These are phyloP conservation scores for Starmerella scarabaei DNA, from an alignment of 805 yeast species.

Conservation along the genomic window DNA sequence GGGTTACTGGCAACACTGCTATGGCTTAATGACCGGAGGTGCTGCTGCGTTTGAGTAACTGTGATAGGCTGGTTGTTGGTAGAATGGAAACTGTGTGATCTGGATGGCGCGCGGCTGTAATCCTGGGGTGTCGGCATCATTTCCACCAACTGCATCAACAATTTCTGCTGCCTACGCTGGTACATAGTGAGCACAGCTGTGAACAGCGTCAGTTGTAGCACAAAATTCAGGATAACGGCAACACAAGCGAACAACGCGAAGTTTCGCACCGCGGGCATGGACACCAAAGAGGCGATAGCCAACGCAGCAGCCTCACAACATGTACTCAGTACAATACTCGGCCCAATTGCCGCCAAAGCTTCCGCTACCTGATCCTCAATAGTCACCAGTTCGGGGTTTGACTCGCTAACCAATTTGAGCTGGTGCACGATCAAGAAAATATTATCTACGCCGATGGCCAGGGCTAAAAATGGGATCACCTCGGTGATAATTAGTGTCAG, in stretches of 20 bases:
- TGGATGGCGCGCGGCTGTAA: neutral
- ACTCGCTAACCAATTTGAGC: constrained; percentile 40
- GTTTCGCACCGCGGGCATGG: constrained; percentile 93
- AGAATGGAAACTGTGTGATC: neutral
- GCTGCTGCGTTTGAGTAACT: too few species aligned
- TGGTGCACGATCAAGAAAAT: constrained; percentile 79
- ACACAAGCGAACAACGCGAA: constrained; percentile 86
- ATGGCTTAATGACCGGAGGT: too few species aligned
- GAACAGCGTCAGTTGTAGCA: constrained; percentile 71
- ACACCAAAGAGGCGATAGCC: constrained; percentile 60
- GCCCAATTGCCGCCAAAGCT: constrained; percentile 66
- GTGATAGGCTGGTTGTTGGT: neutral
- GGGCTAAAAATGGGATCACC: constrained; percentile 82
- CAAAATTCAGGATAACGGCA: constrained; percentile 63
- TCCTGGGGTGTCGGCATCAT: too few species aligned
- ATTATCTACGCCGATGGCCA: constrained; percentile 95
- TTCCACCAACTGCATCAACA: too few species aligned
- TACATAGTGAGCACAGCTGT: constrained; percentile 48
- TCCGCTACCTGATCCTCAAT: constrained; percentile 47
- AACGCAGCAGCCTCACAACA: constrained; percentile 70
- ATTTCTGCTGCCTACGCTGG: neutral
- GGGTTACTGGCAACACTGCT: neutral
- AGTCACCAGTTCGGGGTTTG: constrained; percentile 33
- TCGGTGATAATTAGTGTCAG: constrained; percentile 90
- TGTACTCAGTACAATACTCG: constrained; percentile 71